These are phyloP conservation scores for Corchorus capsularis DNA, from an alignment of 345 rosid genomes.

Conservation along the genomic window DNA sequence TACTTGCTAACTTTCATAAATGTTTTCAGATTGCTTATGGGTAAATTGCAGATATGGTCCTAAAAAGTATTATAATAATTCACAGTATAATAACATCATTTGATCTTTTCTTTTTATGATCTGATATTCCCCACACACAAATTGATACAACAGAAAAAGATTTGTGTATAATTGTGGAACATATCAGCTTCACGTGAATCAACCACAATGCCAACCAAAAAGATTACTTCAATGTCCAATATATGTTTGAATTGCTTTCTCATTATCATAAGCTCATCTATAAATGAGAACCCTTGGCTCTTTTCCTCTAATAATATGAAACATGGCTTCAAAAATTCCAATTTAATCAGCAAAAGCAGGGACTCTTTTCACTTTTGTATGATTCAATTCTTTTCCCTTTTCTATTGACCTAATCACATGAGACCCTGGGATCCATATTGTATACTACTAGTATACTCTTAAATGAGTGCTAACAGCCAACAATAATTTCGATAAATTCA, in stretches of 20 bases:
- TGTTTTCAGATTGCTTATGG: neutral
- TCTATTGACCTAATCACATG: neutral
- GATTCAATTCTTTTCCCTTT: neutral
- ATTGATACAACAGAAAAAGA: neutral
- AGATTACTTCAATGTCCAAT: neutral
- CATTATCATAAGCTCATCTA: neutral
- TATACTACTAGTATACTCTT: neutral
- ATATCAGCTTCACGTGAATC: slow-evolving; percentile 13
- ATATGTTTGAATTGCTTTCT: slow-evolving; percentile 6
- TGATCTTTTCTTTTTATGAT: too few relatives aligned
- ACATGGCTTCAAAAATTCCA: neutral
- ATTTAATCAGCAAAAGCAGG: neutral
- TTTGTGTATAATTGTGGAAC: neutral
- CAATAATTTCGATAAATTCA: neutral
- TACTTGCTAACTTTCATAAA: slow-evolving; percentile 30
- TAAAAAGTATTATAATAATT: neutral
- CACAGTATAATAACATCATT: neutral
- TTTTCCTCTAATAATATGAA: neutral
- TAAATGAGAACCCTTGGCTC: neutral
- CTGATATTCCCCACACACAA: neutral
- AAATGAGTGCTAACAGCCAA: neutral
- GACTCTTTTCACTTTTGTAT: neutral
- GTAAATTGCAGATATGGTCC: neutral
- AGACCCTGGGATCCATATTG: neutral
- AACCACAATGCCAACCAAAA: slow-evolving; percentile 13